These are phyloP conservation scores for Hansfordia pulvinata DNA, from an alignment of 2,329 filamentous ascomycete species.

Conservation along the genomic window DNA sequence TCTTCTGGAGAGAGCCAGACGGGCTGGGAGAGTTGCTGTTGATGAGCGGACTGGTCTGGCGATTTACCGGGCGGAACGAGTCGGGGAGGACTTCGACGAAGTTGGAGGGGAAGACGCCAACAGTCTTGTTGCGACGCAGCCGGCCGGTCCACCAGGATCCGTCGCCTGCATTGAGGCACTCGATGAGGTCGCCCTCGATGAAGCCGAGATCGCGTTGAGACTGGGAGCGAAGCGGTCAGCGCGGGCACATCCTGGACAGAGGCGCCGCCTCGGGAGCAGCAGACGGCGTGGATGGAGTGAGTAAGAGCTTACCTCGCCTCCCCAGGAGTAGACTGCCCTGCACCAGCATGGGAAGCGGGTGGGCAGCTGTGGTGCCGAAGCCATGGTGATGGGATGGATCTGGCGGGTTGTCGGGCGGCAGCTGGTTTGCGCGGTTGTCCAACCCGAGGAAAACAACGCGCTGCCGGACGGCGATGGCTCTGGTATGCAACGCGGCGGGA, in stretches of 20 bases:
- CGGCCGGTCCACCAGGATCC: slow-evolving; percentile 98
- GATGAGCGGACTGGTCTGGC: slow-evolving; percentile 47
- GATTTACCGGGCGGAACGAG: slow-evolving; percentile 63
- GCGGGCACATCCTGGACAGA: slow-evolving; percentile 1
- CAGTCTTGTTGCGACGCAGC: slow-evolving; percentile 74
- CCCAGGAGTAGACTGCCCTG: slow-evolving; percentile 84
- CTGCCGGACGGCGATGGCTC: too few relatives aligned
- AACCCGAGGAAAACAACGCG: too few relatives aligned
- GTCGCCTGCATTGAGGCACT: slow-evolving; percentile 94
- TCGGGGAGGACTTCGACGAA: slow-evolving; percentile 86
- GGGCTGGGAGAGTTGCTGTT: slow-evolving; percentile 39
- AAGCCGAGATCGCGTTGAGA: slow-evolving; percentile 92
- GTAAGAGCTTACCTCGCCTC: slow-evolving; percentile 58
- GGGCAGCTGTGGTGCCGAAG: slow-evolving; percentile 48
- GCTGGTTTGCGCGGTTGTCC: too few relatives aligned
- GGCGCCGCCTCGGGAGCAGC: too few relatives aligned
- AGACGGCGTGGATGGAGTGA: slow-evolving; percentile 3
- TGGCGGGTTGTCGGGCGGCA: slow-evolving; percentile 5
- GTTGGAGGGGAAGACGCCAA: slow-evolving; percentile 92
- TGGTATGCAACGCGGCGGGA: too few relatives aligned
- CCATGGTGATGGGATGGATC: slow-evolving; percentile 25
- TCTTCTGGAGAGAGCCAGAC: slow-evolving; percentile 39
- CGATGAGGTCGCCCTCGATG: slow-evolving; percentile 93
- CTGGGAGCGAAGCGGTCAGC: slow-evolving; percentile 25
- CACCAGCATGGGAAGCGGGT: slow-evolving; percentile 83